phyloP scores from a whole-genome alignment of 1,284 basidiomycete genomes.

The Moniliella sp. region DNA sequence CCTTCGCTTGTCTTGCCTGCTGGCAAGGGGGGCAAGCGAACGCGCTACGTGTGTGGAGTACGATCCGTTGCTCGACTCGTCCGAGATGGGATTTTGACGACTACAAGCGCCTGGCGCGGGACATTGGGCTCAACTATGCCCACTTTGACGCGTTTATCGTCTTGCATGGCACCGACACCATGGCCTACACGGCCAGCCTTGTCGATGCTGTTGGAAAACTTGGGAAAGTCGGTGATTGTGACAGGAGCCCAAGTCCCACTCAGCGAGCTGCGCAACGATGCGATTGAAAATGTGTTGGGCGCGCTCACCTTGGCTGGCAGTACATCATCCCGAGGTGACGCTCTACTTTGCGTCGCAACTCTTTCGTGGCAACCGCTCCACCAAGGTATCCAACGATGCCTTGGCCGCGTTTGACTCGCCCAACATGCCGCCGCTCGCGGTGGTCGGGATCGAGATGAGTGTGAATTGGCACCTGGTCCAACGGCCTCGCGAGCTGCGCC shows the following conservation, averaged over 20 bases:
- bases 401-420: conserved; percentile 69
- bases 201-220: conserved; percentile 67
- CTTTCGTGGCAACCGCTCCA: conserved; percentile 55
- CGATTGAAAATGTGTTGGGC: conserved; percentile 41
- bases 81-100: conserved; percentile 50
- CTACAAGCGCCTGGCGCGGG: conserved; percentile 28
- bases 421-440: conserved; percentile 59
- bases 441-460: conserved; percentile 64
- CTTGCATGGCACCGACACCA: conserved; percentile 54
- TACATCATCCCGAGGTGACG: conserved; percentile 62
- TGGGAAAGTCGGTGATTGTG: conserved; percentile 62
- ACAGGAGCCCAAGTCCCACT: conserved; percentile 81
- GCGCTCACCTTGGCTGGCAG: conserved; percentile 68
- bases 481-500: conserved; percentile 50
- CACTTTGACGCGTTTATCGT: conserved; percentile 71
- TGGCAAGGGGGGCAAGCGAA: no score
- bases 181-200: conserved; percentile 61
- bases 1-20: no score
- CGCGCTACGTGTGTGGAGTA: no score
- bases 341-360: conserved; percentile 71
- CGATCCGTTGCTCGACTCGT: conserved; percentile 69
- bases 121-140: conserved; percentile 68
- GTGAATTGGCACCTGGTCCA: conserved; percentile 35
- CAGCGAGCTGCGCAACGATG: conserved; percentile 67
- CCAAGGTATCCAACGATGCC: conserved; percentile 64